Conservation (phyloP, 306 rosid genomes). For the Medicago ruthenica region DNA sequence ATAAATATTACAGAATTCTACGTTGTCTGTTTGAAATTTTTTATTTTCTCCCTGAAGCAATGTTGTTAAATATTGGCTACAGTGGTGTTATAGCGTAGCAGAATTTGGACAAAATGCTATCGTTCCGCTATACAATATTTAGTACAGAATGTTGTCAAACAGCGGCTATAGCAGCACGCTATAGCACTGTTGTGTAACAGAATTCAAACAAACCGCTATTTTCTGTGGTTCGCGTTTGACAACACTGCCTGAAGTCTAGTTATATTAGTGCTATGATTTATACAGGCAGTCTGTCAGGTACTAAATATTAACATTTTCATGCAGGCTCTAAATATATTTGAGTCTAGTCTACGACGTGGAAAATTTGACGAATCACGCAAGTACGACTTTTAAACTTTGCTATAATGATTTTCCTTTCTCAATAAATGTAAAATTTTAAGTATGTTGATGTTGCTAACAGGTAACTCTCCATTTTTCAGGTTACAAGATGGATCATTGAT, state of each 20-base stretch:
- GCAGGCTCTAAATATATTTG: slow-evolving; percentile 94
- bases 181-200: background rate
- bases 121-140: background rate
- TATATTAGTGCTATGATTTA: slow-evolving; percentile 32
- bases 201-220: background rate
- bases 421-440: slow-evolving; percentile 2
- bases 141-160: background rate
- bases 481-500: slow-evolving; percentile 88
- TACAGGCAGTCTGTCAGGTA: slow-evolving; percentile 28
- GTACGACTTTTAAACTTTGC: slow-evolving; percentile 51
- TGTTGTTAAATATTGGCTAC: background rate
- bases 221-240: background rate
- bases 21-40: background rate
- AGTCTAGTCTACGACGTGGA: slow-evolving; percentile 92
- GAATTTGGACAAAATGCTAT: background rate
- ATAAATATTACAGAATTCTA: slow-evolving; percentile 31
- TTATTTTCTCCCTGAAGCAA: background rate
- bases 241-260: background rate
- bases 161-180: background rate
- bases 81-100: background rate
- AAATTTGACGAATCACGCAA: slow-evolving; percentile 88
- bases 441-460: slow-evolving; percentile 40
- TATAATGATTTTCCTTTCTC: slow-evolving; percentile 17
- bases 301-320: slow-evolving; percentile 38
- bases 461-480: slow-evolving; percentile 54